These are phyloP conservation scores for Alnus rubra DNA, from an alignment of 306 rosid genomes.

Conservation along the genomic window DNA sequence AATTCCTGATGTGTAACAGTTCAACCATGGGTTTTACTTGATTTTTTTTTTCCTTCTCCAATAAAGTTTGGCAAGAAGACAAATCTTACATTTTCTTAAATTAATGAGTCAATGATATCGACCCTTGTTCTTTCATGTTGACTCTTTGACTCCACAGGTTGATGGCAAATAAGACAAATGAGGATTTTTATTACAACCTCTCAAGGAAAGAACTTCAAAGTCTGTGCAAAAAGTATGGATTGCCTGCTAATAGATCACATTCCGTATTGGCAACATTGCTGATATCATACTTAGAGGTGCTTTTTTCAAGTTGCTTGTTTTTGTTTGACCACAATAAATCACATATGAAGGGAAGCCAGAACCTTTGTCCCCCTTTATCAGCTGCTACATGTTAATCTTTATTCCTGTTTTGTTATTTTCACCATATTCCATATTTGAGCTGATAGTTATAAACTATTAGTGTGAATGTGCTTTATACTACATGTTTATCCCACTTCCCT, in stretches of 20 bases:
- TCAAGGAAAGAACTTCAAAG: constrained; percentile 43
- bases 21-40: background rate
- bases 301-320: background rate
- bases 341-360: background rate
- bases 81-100: background rate
- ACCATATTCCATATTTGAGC: background rate
- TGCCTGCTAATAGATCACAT: constrained; percentile 41
- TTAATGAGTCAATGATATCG: background rate
- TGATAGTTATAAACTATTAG: background rate
- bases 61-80: background rate
- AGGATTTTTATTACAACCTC: constrained; percentile 26
- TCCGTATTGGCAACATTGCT: constrained; percentile 33
- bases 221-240: constrained; percentile 36
- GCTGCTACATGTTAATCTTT: background rate
- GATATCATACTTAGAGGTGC: constrained; percentile 32
- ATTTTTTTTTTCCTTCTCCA: background rate
- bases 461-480: background rate
- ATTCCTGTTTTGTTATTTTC: background rate
- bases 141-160: constrained; percentile 33
- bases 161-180: constrained; percentile 34
- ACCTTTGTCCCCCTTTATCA: background rate
- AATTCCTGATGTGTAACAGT: background rate
- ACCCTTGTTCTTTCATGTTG: constrained; percentile 21
- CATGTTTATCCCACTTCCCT: background rate
- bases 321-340: background rate